These are phyloP conservation scores for Termitomyces sp. DNA, from an alignment of 768 basidiomycete genomes.

Conservation along the genomic window DNA sequence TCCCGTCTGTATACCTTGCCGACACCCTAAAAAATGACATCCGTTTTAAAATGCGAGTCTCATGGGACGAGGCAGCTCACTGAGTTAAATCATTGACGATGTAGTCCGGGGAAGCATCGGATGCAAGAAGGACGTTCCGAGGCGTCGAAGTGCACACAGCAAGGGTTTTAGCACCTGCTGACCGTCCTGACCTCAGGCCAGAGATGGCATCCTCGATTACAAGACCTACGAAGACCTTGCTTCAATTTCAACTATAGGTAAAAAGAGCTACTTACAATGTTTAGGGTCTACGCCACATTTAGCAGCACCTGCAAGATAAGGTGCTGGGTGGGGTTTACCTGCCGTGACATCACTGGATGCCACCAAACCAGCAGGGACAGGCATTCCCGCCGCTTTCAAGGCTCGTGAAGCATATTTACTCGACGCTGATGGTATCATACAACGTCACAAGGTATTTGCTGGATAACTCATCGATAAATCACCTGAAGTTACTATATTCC, in stretches of 20 bases:
- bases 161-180: constrained; percentile 70
- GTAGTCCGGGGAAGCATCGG: constrained; percentile 54
- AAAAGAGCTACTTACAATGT: constrained; percentile 39
- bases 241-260: neutral
- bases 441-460: neutral
- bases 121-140: constrained; percentile 42
- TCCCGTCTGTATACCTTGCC: constrained; percentile 36
- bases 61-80: constrained; percentile 30
- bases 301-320: constrained; percentile 75
- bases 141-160: constrained; percentile 82
- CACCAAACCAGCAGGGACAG: constrained; percentile 57
- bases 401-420: constrained; percentile 65
- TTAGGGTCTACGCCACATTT: constrained; percentile 47
- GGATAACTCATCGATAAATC: neutral
- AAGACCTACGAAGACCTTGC: constrained; percentile 42
- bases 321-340: constrained; percentile 87
- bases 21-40: constrained; percentile 31
- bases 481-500: constrained; percentile 89
- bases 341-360: constrained; percentile 65
- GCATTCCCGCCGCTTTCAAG: constrained; percentile 55
- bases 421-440: constrained; percentile 46
- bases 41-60: neutral
- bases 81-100: constrained; percentile 63
- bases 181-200: constrained; percentile 68
- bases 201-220: constrained; percentile 90